Conservation (phyloP, 2,329 filamentous ascomycete species). For the Sporothrix pseudoabietina region DNA sequence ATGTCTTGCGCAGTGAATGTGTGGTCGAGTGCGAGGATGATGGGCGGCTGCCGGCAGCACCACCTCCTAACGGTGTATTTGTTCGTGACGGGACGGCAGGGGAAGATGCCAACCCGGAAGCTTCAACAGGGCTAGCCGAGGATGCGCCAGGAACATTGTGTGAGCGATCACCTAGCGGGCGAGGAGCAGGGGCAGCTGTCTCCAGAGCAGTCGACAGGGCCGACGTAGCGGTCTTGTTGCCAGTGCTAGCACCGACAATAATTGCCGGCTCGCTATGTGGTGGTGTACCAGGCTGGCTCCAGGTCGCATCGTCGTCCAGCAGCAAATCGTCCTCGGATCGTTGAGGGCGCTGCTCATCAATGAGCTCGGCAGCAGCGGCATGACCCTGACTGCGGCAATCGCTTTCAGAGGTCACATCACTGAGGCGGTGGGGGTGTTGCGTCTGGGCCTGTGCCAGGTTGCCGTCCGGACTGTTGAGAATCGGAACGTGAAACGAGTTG, state of each 20-base stretch:
- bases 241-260: not conserved
- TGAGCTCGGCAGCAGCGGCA: not conserved
- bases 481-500: not conserved
- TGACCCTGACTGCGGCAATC: not conserved
- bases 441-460: not conserved
- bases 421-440: not conserved
- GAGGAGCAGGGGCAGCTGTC: not conserved
- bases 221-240: not conserved
- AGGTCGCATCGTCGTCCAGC: conserved; percentile 26
- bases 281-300: conserved; percentile 28
- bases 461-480: not conserved
- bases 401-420: not conserved
- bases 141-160: not conserved
- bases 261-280: not conserved
- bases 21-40: not conserved
- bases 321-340: conserved; percentile 26
- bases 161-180: not conserved
- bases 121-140: not conserved
- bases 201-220: not conserved
- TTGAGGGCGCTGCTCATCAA: not conserved
- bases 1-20: conserved; percentile 5
- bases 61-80: not conserved
- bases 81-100: not conserved
- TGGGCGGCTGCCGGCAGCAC: not conserved
- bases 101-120: not conserved